phyloP scores from a whole-genome alignment of 768 basidiomycete species.

The Kwoniella botswanensis region DNA sequence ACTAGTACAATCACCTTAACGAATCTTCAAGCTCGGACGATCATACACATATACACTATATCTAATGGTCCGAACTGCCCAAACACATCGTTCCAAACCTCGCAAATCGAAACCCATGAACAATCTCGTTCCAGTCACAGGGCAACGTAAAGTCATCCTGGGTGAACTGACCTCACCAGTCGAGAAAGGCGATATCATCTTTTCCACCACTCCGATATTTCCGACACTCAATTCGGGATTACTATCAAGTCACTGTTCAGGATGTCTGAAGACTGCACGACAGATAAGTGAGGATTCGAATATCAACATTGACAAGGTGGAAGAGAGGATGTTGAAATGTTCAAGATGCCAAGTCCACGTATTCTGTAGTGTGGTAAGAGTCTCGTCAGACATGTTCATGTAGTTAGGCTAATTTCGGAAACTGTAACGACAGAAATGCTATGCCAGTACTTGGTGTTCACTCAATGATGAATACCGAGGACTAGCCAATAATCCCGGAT shows the following conservation, averaged over 20 bases:
- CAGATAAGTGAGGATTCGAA: background rate
- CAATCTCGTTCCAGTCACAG: background rate
- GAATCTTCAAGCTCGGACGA: too few species aligned
- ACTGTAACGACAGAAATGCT: conserved; percentile 13
- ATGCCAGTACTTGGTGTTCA: background rate
- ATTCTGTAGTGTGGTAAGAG: conserved; percentile 17
- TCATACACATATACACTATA: too few species aligned
- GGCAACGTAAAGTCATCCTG: background rate
- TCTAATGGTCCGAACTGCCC: too few species aligned
- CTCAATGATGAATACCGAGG: conserved; percentile 8
- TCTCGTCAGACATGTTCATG: background rate
- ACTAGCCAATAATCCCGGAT: background rate
- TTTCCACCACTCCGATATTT: background rate
- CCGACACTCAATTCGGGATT: background rate
- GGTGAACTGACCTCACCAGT: too few species aligned
- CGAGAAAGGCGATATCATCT: conserved; percentile 3
- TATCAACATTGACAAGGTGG: background rate
- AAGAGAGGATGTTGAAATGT: conserved; percentile 7
- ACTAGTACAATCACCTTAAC: too few species aligned
- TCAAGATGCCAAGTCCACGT: conserved; percentile 1
- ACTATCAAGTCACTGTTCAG: conserved; percentile 13
- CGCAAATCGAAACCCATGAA: background rate
- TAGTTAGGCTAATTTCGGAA: background rate
- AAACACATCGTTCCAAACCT: too few species aligned
- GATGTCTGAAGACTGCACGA: background rate